phyloP scores from a whole-genome alignment of 805 yeast genomes.

The Ogataea populi-albae region DNA sequence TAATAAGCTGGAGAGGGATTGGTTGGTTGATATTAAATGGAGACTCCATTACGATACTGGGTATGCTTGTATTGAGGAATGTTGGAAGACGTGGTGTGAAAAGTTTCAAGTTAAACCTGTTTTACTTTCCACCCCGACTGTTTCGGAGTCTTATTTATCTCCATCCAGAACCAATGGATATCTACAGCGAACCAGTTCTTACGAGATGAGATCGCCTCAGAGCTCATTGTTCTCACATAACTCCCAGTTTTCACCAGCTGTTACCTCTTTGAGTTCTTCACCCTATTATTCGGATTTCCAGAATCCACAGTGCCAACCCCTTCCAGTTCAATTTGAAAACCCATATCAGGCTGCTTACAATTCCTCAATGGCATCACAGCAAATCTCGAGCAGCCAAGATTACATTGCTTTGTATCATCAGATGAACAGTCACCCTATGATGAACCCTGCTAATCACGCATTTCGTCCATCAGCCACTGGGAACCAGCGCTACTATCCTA shows the following conservation, averaged over 20 bases:
- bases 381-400: constrained; percentile 10
- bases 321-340: constrained; percentile 24
- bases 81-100: constrained; percentile 37
- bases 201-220: constrained; percentile 20
- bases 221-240: constrained; percentile 20
- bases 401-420: constrained; percentile 18
- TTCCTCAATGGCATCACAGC: constrained; percentile 13
- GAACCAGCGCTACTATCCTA: constrained; percentile 20
- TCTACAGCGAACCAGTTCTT: constrained; percentile 9
- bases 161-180: constrained; percentile 9
- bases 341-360: constrained; percentile 25
- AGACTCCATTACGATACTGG: constrained; percentile 32
- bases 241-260: constrained; percentile 24
- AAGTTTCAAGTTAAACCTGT: constrained; percentile 21
- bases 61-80: constrained; percentile 32
- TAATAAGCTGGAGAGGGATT: constrained; percentile 65
- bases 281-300: constrained; percentile 24
- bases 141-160: constrained; percentile 5
- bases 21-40: constrained; percentile 32
- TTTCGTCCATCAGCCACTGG: constrained; percentile 1
- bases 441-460: constrained; percentile 10
- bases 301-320: constrained; percentile 4
- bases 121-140: constrained; percentile 3
- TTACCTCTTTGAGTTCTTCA: constrained; percentile 24
- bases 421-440: constrained; percentile 11